These are phyloP conservation scores for Lipomyces lipofer DNA, from an alignment of 805 yeast species.

Conservation along the genomic window DNA sequence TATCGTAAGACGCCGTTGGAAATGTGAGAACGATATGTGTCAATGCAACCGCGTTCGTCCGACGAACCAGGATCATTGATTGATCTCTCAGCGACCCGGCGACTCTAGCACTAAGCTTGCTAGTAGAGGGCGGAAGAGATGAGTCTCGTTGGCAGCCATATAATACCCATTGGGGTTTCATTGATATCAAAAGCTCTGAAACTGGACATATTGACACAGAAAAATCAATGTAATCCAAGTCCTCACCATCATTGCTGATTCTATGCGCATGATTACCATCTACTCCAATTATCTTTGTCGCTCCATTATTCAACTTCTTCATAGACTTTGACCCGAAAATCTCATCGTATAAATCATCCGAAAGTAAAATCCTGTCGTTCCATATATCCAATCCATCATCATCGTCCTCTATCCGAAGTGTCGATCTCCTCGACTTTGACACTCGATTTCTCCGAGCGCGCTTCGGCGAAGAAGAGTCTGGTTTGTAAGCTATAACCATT, in stretches of 20 bases:
- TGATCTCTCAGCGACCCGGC: slow-evolving; percentile 3
- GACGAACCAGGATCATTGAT: slow-evolving; percentile 21
- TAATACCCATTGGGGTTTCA: slow-evolving; percentile 11
- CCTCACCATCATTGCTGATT: too few species aligned
- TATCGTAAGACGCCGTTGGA: slow-evolving; percentile 50
- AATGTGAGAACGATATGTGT: slow-evolving; percentile 46
- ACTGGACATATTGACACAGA: slow-evolving; percentile 6
- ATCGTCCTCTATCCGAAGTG: slow-evolving; percentile 1
- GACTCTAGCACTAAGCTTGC: neutral
- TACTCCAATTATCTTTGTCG: neutral
- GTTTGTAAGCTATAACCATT: too few species aligned
- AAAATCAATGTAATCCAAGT: too few species aligned
- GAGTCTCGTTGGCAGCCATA: slow-evolving; percentile 8
- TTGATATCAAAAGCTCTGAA: neutral
- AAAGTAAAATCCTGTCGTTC: neutral
- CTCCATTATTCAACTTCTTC: neutral
- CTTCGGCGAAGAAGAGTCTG: too few species aligned
- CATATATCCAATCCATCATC: neutral
- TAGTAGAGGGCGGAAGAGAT: slow-evolving; percentile 17
- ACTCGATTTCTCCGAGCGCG: neutral
- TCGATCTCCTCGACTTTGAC: slow-evolving; percentile 3
- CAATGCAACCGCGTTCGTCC: slow-evolving; percentile 37
- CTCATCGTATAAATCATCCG: slow-evolving; percentile 13
- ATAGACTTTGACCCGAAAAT: too few species aligned
- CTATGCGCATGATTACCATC: neutral